phyloP scores from a whole-genome alignment of 257 asterid genomes.

The Linaria vulgaris region DNA sequence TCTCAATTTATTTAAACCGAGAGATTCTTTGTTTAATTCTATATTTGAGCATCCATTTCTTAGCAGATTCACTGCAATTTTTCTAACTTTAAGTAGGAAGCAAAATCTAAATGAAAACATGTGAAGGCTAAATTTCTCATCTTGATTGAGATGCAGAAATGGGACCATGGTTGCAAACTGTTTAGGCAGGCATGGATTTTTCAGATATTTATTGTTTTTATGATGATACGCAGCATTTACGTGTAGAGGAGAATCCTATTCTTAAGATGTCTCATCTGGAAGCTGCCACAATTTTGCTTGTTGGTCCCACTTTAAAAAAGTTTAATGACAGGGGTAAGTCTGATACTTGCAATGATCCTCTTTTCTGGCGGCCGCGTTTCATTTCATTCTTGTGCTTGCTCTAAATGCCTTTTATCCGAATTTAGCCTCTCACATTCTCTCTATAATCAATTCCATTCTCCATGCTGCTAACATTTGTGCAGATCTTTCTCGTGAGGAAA shows the following conservation, averaged over 20 bases:
- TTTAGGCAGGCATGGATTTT: not conserved
- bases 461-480: conserved; percentile 29
- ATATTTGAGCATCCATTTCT: not conserved
- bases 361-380: conserved; percentile 13
- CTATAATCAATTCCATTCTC: conserved; percentile 12
- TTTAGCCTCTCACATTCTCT: not conserved
- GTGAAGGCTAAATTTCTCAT: no score
- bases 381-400: conserved; percentile 11
- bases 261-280: conserved; percentile 87
- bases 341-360: conserved; percentile 14
- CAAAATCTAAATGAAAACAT: no score
- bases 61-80: not conserved
- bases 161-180: conserved; percentile 20
- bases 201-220: conserved; percentile 7
- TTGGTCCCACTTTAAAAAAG: conserved; percentile 93
- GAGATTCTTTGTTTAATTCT: not conserved
- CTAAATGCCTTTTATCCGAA: conserved; percentile 15
- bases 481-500: conserved; percentile 90
- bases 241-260: conserved; percentile 97
- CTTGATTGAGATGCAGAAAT: conserved; percentile 5
- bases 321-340: conserved; percentile 87
- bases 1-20: not conserved
- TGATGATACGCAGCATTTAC: conserved; percentile 79
- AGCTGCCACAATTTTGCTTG: conserved; percentile 94
- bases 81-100: conserved; percentile 12